These are phyloP conservation scores for Alternaria ventricosa DNA, from an alignment of 2,329 filamentous ascomycete species.

Conservation along the genomic window DNA sequence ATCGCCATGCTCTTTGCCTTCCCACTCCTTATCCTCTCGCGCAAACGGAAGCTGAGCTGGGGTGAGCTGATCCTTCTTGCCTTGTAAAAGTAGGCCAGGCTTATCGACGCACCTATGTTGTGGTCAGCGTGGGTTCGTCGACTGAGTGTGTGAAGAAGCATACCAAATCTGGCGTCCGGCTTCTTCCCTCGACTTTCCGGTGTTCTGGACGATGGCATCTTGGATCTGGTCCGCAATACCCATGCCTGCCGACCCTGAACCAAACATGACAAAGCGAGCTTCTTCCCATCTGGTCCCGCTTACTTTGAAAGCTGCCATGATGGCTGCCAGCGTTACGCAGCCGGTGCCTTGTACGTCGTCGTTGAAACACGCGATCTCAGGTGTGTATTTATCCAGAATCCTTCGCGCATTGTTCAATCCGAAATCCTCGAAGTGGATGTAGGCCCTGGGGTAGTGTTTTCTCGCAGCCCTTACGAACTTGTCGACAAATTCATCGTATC, in stretches of 20 bases:
- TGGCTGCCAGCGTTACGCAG: conserved; percentile 82
- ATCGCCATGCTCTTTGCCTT: conserved; percentile 60
- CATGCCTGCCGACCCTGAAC: conserved; percentile 80
- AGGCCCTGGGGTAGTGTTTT: conserved; percentile 76
- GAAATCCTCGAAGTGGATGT: conserved; percentile 91
- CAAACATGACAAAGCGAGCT: conserved; percentile 76
- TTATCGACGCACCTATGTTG: conserved; percentile 76
- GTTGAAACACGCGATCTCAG: conserved; percentile 83
- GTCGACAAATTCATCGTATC: conserved; percentile 80
- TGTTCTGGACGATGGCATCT: conserved; percentile 76
- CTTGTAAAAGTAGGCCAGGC: conserved; percentile 73
- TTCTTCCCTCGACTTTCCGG: conserved; percentile 71
- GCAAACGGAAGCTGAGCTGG: conserved; percentile 72
- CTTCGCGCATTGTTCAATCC: conserved; percentile 77
- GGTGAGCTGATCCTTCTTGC: conserved; percentile 66
- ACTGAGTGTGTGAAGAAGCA: background rate
- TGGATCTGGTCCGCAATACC: conserved; percentile 86
- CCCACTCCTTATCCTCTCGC: conserved; percentile 69
- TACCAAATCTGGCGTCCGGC: conserved; percentile 81
- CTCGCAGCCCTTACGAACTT: conserved; percentile 72
- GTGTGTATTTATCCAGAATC: conserved; percentile 76
- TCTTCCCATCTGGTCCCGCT: conserved; percentile 71
- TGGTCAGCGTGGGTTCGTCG: conserved; percentile 12
- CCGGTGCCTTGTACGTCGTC: conserved; percentile 91
- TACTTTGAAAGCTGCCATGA: conserved; percentile 77